These are phyloP conservation scores for Colletotrichum sp. DNA, from an alignment of 2,329 filamentous ascomycete species.

Conservation along the genomic window DNA sequence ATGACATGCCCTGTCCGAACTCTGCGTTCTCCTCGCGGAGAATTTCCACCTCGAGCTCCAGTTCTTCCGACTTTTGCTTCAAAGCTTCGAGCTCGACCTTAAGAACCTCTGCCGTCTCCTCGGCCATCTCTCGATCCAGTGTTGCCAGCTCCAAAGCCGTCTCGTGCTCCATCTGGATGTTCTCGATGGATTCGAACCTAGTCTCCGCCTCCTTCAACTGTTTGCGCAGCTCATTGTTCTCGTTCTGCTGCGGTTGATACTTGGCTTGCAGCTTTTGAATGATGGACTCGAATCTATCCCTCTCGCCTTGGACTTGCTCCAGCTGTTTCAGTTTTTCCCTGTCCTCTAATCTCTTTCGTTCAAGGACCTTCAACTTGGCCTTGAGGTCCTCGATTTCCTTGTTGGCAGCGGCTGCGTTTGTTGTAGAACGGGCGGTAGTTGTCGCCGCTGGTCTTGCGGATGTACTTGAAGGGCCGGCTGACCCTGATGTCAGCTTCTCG, in stretches of 20 bases:
- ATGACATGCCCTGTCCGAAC: constrained; percentile 81
- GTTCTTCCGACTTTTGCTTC: constrained; percentile 79
- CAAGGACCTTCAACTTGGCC: constrained; percentile 83
- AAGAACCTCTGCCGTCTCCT: constrained; percentile 84
- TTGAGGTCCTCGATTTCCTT: constrained; percentile 87
- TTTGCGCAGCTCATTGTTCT: constrained; percentile 77
- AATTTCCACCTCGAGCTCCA: constrained; percentile 87
- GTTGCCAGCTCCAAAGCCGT: constrained; percentile 84
- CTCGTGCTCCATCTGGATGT: constrained; percentile 83
- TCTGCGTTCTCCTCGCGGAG: constrained; percentile 87
- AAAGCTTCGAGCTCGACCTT: constrained; percentile 82
- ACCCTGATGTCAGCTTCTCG: constrained; percentile 52
- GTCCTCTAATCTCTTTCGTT: constrained; percentile 86
- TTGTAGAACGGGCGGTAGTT: constrained; percentile 34
- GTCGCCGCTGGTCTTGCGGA: constrained; percentile 28
- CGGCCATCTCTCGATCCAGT: constrained; percentile 93
- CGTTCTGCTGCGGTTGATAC: constrained; percentile 83
- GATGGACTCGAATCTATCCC: constrained; percentile 80
- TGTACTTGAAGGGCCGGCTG: constrained; percentile 35
- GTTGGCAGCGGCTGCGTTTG: constrained; percentile 53
- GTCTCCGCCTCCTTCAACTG: constrained; percentile 77
- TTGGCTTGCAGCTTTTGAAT: constrained; percentile 92
- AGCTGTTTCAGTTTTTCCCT: constrained; percentile 82
- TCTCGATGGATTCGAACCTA: constrained; percentile 72
- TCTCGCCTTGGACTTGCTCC: constrained; percentile 76